Evolutionary conservation across 495 filamentous ascomycete species (phyloP).

Genomic region (Hyphodiscus hymeniophilus): DNA sequence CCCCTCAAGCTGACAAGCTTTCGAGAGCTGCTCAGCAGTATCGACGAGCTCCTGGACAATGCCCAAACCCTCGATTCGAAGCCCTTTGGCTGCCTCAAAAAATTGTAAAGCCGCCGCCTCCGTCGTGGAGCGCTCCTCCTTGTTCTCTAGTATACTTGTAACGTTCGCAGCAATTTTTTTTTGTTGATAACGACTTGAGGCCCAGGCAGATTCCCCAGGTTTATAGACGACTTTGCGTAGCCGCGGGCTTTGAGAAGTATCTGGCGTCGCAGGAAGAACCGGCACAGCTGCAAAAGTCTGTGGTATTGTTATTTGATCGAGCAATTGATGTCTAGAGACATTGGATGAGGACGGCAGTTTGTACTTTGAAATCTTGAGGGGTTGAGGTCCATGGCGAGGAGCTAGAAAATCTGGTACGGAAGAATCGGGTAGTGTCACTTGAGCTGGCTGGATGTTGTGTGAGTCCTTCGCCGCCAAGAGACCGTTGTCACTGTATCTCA

Average conservation of each 20-base stretch:
- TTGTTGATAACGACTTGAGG: slow-evolving; percentile 11
- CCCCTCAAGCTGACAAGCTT: slow-evolving; percentile 23
- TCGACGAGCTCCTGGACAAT: slow-evolving; percentile 17
- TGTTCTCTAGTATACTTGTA: slow-evolving; percentile 5
- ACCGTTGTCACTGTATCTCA: slow-evolving; percentile 9
- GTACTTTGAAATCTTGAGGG: neutral
- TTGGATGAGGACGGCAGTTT: too few relatives aligned
- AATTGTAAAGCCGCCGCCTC: slow-evolving; percentile 9
- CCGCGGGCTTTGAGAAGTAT: too few relatives aligned
- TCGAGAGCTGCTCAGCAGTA: slow-evolving; percentile 29
- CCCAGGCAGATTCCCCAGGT: neutral
- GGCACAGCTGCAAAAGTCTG: too few relatives aligned
- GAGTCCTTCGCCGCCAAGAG: slow-evolving; percentile 6
- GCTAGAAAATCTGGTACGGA: neutral
- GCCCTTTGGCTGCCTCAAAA: slow-evolving; percentile 15
- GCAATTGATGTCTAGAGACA: neutral
- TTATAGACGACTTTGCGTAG: too few relatives aligned
- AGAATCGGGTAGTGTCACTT: neutral
- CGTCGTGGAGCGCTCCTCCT: slow-evolving; percentile 2
- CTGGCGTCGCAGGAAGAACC: too few relatives aligned
- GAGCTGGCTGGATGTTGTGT: neutral
- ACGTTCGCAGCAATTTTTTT: slow-evolving; percentile 9
- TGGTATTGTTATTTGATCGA: neutral
- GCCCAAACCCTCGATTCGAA: slow-evolving; percentile 4
- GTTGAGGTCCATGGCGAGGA: neutral